These are phyloP conservation scores for Flammula alnicola DNA, from an alignment of 1,284 basidiomycete genomes.

Conservation along the genomic window DNA sequence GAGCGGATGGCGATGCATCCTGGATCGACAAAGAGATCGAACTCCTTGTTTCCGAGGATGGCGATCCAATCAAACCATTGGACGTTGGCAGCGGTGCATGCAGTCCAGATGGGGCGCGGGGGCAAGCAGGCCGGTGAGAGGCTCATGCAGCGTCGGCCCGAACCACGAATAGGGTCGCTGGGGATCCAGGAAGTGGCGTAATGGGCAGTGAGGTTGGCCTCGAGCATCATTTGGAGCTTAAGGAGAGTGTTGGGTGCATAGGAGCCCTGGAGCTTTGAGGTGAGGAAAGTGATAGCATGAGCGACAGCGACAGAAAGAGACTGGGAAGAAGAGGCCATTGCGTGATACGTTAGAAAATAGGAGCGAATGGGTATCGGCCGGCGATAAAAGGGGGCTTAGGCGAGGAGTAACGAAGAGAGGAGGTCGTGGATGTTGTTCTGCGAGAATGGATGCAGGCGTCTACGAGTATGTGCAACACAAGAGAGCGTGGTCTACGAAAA, in stretches of 20 bases:
- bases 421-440: constrained; percentile 12
- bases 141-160: constrained; percentile 73
- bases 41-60: constrained; percentile 66
- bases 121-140: constrained; percentile 70
- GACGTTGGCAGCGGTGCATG: constrained; percentile 67
- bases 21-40: constrained; percentile 80
- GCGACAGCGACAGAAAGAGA: constrained; percentile 68
- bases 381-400: constrained; percentile 56
- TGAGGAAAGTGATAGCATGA: constrained; percentile 74
- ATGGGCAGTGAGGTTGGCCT: constrained; percentile 69
- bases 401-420: constrained; percentile 17
- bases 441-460: constrained; percentile 17
- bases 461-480: constrained; percentile 18
- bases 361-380: constrained; percentile 57
- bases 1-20: constrained; percentile 72
- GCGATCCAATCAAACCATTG: constrained; percentile 80
- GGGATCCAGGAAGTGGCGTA: constrained; percentile 69
- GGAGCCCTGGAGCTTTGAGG: constrained; percentile 58
- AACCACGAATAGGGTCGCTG: constrained; percentile 64
- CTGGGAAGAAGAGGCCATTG: constrained; percentile 48
- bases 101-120: constrained; percentile 69
- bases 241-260: constrained; percentile 62
- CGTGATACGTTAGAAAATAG: constrained; percentile 33
- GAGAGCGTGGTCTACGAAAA: constrained; percentile 19
- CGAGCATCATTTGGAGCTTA: constrained; percentile 70